Evolutionary conservation across 805 yeast genomes (phyloP).

Genomic region (Candida hungchunana): DNA sequence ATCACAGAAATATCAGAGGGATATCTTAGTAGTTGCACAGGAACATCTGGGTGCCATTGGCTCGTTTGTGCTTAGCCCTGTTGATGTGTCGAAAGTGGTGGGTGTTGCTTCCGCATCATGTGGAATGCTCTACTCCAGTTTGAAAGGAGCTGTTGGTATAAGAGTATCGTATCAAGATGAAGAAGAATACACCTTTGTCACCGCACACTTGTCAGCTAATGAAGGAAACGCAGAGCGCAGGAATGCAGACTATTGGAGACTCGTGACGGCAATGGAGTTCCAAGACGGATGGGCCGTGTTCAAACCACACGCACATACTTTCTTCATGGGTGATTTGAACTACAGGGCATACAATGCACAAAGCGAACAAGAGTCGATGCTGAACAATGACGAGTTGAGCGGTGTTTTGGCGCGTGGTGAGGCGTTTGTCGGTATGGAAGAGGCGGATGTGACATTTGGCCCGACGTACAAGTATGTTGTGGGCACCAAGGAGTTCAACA

Average conservation of each 20-base stretch:
- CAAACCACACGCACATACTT: constrained; percentile 53
- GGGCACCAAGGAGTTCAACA: constrained; percentile 45
- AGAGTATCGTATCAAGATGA: constrained; percentile 38
- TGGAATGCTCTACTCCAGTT: constrained; percentile 42
- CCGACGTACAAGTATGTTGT: constrained; percentile 74
- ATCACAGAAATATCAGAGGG: constrained; percentile 33
- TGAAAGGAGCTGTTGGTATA: constrained; percentile 73
- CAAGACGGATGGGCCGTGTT: constrained; percentile 47
- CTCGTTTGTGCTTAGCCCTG: constrained; percentile 40
- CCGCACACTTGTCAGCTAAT: constrained; percentile 72
- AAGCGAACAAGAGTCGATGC: constrained; percentile 18
- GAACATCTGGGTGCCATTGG: constrained; percentile 56
- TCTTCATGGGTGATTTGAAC: constrained; percentile 83
- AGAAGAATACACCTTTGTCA: constrained; percentile 51
- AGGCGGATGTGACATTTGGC: constrained; percentile 57
- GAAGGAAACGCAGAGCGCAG: constrained; percentile 61
- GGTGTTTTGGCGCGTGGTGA: constrained; percentile 33
- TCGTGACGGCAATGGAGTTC: constrained; percentile 54
- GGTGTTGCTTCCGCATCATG: constrained; percentile 6
- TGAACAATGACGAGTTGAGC: constrained; percentile 34
- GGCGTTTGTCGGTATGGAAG: constrained; percentile 60
- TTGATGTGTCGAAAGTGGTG: background rate
- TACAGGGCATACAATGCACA: constrained; percentile 47
- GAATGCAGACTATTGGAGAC: constrained; percentile 44
- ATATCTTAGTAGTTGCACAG: constrained; percentile 38